Evolutionary conservation across 1,284 basidiomycete species (phyloP), one percentile per base, ranked within the genome.

Genomic region (Apiotrichum brassicae): DNA sequence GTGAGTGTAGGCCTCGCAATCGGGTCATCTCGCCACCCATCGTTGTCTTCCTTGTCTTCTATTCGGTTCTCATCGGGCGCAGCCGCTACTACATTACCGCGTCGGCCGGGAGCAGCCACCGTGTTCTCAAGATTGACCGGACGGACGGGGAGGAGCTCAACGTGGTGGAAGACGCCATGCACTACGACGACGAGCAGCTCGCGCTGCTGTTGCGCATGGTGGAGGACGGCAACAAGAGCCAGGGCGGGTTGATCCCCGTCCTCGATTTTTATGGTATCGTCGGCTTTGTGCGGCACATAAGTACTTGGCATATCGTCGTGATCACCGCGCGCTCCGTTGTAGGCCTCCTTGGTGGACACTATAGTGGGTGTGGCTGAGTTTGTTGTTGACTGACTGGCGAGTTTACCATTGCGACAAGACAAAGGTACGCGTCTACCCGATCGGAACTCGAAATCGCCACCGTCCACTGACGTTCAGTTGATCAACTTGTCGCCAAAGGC

Each of bases 361-460:
- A 97, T 66, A 68, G 72, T 72, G 48, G 54, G 72, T 30, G 12
- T 2, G 20, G 14, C 20, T 12, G 16, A 26, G 14, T 48, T 49
- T 54, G 43, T 50, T n/a, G n/a, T 13, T 16, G 22, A 30, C 53
- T 45, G 34, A 53, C 34, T 20, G 24, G 18, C 28, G 51, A 72
- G 78, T 98, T 38, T 98, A 95, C 65, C 95, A 98, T 63, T 95
- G 91, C 73, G 95, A 98, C 68, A 86, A 82, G 63, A 89, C 90
- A 2, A 86, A 90, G 36, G 84, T 95, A 48, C 25, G 39, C 16
- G 16, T 28, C 18, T 28, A 24, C 14, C n/a, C n/a, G 9, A 19
- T 8, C 28, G 9, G 2, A 3, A 12, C 32, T 35, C 49, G 8
- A 3, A 13, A 16, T n/a, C n/a, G n/a, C n/a, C n/a, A n/a, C n/a